Conservation (phyloP, 192 early-diverging fungal species). For the Lobosporangium transversale region DNA sequence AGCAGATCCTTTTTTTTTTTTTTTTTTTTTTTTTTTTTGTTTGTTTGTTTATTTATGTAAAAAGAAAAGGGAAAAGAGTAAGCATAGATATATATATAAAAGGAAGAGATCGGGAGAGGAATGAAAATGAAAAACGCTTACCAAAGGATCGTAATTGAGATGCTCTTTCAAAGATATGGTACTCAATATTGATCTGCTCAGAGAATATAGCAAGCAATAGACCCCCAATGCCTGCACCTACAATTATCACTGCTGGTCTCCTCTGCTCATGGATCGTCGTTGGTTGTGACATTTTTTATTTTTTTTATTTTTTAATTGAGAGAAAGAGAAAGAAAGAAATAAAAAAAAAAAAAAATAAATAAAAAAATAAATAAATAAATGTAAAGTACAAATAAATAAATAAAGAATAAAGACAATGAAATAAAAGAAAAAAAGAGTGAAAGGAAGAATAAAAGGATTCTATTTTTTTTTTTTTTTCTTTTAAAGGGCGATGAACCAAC, state of each 20-base stretch:
- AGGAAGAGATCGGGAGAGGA: neutral
- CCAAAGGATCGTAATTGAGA: neutral
- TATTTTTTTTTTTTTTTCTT: too few relatives aligned
- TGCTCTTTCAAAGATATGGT: conserved; percentile 5
- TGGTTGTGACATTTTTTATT: neutral
- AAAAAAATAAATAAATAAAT: neutral
- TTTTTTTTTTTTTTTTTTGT: too few relatives aligned
- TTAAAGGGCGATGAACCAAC: too few relatives aligned
- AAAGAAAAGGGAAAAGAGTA: neutral
- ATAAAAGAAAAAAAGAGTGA: too few relatives aligned
- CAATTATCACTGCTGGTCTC: neutral
- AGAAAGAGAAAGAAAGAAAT: neutral
- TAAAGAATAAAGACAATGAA: too few relatives aligned
- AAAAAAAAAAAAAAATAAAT: neutral
- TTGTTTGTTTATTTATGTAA: neutral
- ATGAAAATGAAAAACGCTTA: neutral
- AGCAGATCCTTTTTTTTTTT: neutral
- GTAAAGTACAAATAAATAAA: too few relatives aligned
- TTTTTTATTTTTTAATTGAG: neutral
- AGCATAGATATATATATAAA: neutral
- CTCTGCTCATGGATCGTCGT: too few relatives aligned
- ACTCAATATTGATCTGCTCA: neutral
- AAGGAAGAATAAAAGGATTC: too few relatives aligned
- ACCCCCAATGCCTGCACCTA: neutral
- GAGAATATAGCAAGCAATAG: neutral